Percentiles rank a stretch among this genome's conserved stretches.
Evolutionary conservation across 495 filamentous ascomycete species (phyloP).

Genomic region (Daldinia grandis): DNA sequence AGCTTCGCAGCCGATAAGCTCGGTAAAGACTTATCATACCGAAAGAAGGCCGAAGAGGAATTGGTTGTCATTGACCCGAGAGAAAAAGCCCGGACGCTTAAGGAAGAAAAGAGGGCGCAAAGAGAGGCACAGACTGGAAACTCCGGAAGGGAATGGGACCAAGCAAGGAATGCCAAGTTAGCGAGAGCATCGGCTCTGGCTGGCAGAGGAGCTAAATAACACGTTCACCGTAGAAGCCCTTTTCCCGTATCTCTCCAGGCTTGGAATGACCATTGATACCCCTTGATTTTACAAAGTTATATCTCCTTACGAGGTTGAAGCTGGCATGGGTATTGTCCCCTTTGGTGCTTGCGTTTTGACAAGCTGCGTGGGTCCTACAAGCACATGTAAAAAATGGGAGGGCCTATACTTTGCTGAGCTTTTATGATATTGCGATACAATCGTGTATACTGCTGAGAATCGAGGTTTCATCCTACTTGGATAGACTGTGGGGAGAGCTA

Average conservation of each 20-base stretch:
- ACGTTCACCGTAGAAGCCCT: not conserved
- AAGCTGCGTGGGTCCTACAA: slow-evolving; percentile 12
- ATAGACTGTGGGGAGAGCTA: slow-evolving; percentile 7
- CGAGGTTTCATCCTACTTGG: slow-evolving; percentile 15
- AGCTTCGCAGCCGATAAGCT: slow-evolving; percentile 88
- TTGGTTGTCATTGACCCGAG: slow-evolving; percentile 94
- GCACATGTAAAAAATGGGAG: slow-evolving; percentile 1
- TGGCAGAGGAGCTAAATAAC: slow-evolving; percentile 55
- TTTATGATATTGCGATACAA: slow-evolving; percentile 18
- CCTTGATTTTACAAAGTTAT: slow-evolving; percentile 10
- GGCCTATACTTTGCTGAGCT: not conserved
- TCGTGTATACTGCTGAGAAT: slow-evolving; percentile 32
- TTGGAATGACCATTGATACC: slow-evolving; percentile 30
- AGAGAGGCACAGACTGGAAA: slow-evolving; percentile 59
- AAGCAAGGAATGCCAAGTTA: slow-evolving; percentile 57
- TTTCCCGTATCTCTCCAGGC: slow-evolving; percentile 5
- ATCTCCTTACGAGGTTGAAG: slow-evolving; percentile 18
- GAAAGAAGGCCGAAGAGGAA: slow-evolving; percentile 86
- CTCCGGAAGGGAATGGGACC: slow-evolving; percentile 64
- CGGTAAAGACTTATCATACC: slow-evolving; percentile 91
- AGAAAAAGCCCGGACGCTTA: slow-evolving; percentile 79
- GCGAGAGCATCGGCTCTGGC: slow-evolving; percentile 53
- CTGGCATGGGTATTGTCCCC: slow-evolving; percentile 6
- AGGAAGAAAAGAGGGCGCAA: slow-evolving; percentile 65
- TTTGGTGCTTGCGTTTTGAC: not conserved